These are phyloP conservation scores for Lyophyllum shimeji DNA, from an alignment of 768 basidiomycete genomes.

Conservation along the genomic window DNA sequence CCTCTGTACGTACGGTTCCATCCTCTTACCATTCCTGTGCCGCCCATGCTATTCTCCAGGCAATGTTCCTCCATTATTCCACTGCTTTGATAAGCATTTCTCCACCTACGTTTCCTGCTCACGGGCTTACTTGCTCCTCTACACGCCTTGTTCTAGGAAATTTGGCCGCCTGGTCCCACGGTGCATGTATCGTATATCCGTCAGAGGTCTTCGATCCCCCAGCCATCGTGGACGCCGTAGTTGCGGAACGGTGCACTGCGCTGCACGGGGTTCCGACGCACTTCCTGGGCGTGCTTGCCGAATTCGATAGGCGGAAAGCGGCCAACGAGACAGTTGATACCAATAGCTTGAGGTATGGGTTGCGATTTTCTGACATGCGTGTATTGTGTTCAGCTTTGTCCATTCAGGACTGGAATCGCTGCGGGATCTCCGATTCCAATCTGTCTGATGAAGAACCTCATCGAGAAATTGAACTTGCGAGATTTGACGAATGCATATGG, in stretches of 20 bases:
- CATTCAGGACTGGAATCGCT: constrained; percentile 69
- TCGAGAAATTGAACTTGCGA: constrained; percentile 60
- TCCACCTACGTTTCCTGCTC: constrained; percentile 4
- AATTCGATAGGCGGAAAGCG: constrained; percentile 55
- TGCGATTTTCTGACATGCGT: background rate
- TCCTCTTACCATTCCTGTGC: background rate
- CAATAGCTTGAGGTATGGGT: constrained; percentile 50
- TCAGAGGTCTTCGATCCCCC: constrained; percentile 62
- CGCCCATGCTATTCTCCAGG: constrained; percentile 36
- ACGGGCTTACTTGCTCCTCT: constrained; percentile 10
- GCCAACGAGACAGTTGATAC: constrained; percentile 49
- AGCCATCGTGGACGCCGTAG: constrained; percentile 70
- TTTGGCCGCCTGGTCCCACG: constrained; percentile 74
- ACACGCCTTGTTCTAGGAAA: constrained; percentile 81
- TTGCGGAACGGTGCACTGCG: constrained; percentile 69
- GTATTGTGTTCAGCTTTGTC: background rate
- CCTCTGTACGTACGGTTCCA: constrained; percentile 49
- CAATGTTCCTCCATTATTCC: constrained; percentile 83
- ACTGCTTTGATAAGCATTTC: constrained; percentile 81
- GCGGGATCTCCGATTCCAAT: constrained; percentile 80
- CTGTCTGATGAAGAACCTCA: constrained; percentile 74
- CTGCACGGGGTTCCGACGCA: constrained; percentile 87
- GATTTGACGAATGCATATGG: constrained; percentile 82
- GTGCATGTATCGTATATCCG: constrained; percentile 73
- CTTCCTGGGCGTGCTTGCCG: constrained; percentile 71